Conservation (phyloP, 2,329 filamentous ascomycete species). For the Endoconidiophora laricicola region DNA sequence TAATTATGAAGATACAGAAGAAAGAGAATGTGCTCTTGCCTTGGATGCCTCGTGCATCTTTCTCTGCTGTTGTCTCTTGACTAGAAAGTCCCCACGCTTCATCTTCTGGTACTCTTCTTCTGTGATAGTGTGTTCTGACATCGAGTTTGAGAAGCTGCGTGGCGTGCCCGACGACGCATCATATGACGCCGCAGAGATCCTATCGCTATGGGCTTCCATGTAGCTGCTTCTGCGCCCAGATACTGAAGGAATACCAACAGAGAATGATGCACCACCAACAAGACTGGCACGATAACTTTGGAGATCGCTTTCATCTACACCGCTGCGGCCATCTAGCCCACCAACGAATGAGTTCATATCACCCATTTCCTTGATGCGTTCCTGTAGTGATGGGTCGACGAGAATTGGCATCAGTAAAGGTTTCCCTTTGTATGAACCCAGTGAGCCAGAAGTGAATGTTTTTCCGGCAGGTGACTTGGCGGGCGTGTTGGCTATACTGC, state of each 20-base stretch:
- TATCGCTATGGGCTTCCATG: neutral
- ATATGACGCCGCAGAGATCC: neutral
- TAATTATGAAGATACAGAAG: neutral
- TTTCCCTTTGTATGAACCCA: slow-evolving; percentile 38
- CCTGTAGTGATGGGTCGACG: slow-evolving; percentile 31
- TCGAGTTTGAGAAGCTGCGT: slow-evolving; percentile 2
- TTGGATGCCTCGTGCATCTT: slow-evolving; percentile 2
- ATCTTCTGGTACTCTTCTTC: slow-evolving; percentile 25
- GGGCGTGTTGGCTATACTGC: slow-evolving; percentile 7
- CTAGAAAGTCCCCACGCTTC: slow-evolving; percentile 7
- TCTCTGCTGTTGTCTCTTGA: slow-evolving; percentile 10
- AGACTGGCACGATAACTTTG: slow-evolving; percentile 28
- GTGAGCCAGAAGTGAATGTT: slow-evolving; percentile 23
- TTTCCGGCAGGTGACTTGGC: slow-evolving; percentile 21
- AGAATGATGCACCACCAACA: slow-evolving; percentile 9
- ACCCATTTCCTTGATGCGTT: slow-evolving; percentile 30
- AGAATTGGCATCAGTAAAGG: slow-evolving; percentile 37
- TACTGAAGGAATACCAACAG: neutral
- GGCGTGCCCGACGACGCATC: neutral
- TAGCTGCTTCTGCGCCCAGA: neutral
- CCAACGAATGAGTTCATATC: slow-evolving; percentile 35
- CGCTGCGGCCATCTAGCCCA: slow-evolving; percentile 33
- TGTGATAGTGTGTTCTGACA: neutral
- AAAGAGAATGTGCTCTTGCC: neutral
- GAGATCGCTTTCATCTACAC: slow-evolving; percentile 29